Base-by-base conservation (phyloP, 2,329 filamentous ascomycete species). In the Bretziella fagacearum region DNA sequence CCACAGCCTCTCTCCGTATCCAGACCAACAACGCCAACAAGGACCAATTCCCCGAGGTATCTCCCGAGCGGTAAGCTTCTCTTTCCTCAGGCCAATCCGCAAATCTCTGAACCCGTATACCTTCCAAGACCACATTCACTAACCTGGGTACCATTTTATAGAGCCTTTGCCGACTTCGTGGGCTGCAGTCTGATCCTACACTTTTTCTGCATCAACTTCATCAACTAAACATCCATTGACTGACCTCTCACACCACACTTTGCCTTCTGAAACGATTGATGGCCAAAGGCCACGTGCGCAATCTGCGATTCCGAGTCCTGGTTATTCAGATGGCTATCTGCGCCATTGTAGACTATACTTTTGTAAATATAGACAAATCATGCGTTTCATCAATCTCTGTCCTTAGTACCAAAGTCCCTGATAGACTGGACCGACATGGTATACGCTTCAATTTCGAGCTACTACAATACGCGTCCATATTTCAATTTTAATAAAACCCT, bases 141-240 rank as follows among this genome's bases (percentile, higher is more conserved):
- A n/a, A n/a, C n/a, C n/a, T n/a, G n/a, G n/a, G n/a, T n/a, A n/a
- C 40, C 20, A 17, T n/a, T 30, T 13, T 27, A n/a, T 55, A 93
- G 86, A 62, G 89, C 91, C 32, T 98, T 98, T 63, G 87, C 91
- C 59, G 91, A 98, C 66, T 98, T 82, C 60, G 73, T 98, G 51
- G 84, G 95, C 56, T 91, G 89, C 61, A 95, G 87, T 63, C 63
- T 98, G 62, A 84, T 96, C 61, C 67, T 96, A 62, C 91, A 98
- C 69, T 94, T 96, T 68, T 98, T 98, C 72, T 95, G 87, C 66
- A 79, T 96, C 62, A 98, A 98, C 73, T 98, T 98, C 65, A 96
- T 98, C 70, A 98, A 98, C 73, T 98, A 71, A 69, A 54, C 17
- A 30, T n/a, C 27, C 5, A 30, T 33, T 33, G 4, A 10, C 13